These are phyloP conservation scores for Wickerhamomyces alni DNA, from an alignment of 805 yeast species.

Conservation along the genomic window DNA sequence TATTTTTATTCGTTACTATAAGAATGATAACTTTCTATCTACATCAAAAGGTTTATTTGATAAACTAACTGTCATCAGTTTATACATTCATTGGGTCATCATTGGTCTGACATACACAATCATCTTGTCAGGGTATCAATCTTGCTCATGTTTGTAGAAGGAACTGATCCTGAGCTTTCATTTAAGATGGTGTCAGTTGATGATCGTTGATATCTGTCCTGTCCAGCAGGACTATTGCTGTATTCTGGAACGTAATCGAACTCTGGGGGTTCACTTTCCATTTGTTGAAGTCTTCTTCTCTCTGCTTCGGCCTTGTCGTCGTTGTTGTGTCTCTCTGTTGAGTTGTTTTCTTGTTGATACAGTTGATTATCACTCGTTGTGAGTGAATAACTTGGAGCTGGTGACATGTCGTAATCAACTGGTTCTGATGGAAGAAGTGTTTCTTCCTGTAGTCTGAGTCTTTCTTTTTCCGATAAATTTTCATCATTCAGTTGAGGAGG, in stretches of 20 bases:
- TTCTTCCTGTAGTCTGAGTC: constrained; percentile 45
- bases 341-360: not conserved
- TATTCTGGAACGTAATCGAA: constrained; percentile 25
- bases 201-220: not conserved
- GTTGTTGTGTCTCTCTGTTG: not conserved
- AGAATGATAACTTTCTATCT: too few relatives aligned
- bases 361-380: not conserved
- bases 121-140: constrained; percentile 1
- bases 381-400: constrained; percentile 17
- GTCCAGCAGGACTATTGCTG: constrained; percentile 3
- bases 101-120: too few relatives aligned
- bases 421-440: constrained; percentile 62
- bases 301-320: constrained; percentile 38
- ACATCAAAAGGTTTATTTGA: not conserved
- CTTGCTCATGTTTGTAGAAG: not conserved
- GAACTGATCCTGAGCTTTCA: not conserved
- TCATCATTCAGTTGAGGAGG: not conserved
- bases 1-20: too few relatives aligned
- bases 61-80: too few relatives aligned
- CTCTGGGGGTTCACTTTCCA: constrained; percentile 38
- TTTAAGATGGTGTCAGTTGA: not conserved
- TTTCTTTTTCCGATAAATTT: constrained; percentile 36
- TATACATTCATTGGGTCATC: too few relatives aligned
- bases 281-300: constrained; percentile 27
- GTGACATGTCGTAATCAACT: constrained; percentile 4